Percentiles rank a stretch among this genome's conserved stretches.
Evolutionary conservation across 495 filamentous ascomycete genomes (phyloP).

Genomic region (Penicillium fimorum): DNA sequence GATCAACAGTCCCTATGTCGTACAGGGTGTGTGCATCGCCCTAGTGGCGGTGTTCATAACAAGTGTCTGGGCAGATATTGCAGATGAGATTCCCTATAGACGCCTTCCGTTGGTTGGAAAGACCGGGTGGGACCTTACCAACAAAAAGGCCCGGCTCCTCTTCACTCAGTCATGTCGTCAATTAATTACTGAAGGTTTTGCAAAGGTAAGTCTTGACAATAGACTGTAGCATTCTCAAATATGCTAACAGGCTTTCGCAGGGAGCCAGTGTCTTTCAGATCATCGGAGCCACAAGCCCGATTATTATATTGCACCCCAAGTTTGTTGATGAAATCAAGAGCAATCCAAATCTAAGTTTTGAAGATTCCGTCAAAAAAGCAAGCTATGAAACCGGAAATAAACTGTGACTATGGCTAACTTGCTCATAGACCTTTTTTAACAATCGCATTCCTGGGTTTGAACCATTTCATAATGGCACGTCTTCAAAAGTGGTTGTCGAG

Average conservation of each 20-base stretch:
- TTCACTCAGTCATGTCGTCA: constrained; percentile 27
- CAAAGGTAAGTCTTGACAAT: constrained; percentile 20
- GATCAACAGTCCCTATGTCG: constrained; percentile 25
- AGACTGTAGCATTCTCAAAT: background rate
- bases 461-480: constrained; percentile 32
- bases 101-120: constrained; percentile 34
- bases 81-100: constrained; percentile 30
- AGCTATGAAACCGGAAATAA: constrained; percentile 15
- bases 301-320: constrained; percentile 47
- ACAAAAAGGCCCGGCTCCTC: constrained; percentile 29
- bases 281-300: constrained; percentile 29
- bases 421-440: constrained; percentile 39
- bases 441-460: constrained; percentile 48
- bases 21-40: constrained; percentile 21
- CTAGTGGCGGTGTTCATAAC: constrained; percentile 24
- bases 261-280: constrained; percentile 41
- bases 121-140: constrained; percentile 30
- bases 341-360: constrained; percentile 39
- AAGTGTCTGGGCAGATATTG: constrained; percentile 29
- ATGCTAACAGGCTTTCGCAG: constrained; percentile 13
- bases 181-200: constrained; percentile 32
- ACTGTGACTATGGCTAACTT: background rate
- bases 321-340: constrained; percentile 52
- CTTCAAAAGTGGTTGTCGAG: constrained; percentile 30
- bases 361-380: constrained; percentile 41